These are phyloP conservation scores for Phlegmacium glaucopus DNA, from an alignment of 768 basidiomycete species.

Conservation along the genomic window DNA sequence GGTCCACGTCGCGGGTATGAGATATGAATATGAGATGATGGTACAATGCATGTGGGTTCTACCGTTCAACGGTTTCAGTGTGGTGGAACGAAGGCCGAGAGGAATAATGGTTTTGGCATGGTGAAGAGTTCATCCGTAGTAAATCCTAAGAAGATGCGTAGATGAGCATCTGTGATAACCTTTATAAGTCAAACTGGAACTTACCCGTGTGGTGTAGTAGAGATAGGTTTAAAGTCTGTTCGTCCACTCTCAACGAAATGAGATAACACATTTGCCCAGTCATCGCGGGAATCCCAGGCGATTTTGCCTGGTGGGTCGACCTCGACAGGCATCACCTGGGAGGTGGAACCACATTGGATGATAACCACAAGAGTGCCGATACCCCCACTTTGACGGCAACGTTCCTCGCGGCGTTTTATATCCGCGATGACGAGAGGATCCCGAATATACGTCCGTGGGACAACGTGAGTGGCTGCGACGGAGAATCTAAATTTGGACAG, in stretches of 20 bases:
- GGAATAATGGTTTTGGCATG: neutral
- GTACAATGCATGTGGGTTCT: conserved; percentile 17
- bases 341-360: conserved; percentile 71
- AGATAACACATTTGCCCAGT: conserved; percentile 66
- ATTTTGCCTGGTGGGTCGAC: conserved; percentile 77
- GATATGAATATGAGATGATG: conserved; percentile 9
- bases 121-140: conserved; percentile 24
- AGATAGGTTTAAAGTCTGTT: conserved; percentile 81
- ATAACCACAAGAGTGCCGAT: conserved; percentile 74
- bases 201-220: conserved; percentile 72
- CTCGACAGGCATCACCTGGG: conserved; percentile 85
- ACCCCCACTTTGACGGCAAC: conserved; percentile 71
- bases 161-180: conserved; percentile 1
- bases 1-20: conserved; percentile 29
- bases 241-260: conserved; percentile 73
- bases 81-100: conserved; percentile 1
- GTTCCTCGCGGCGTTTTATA: conserved; percentile 76
- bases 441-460: conserved; percentile 67
- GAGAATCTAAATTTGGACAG: conserved; percentile 50
- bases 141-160: conserved; percentile 15
- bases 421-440: conserved; percentile 75
- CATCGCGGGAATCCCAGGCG: conserved; percentile 70
- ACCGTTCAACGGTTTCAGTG: conserved; percentile 8
- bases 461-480: conserved; percentile 64
- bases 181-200: conserved; percentile 23